Conservation (phyloP, 2,329 filamentous ascomycete species). For the Hypoxylon sp. region DNA sequence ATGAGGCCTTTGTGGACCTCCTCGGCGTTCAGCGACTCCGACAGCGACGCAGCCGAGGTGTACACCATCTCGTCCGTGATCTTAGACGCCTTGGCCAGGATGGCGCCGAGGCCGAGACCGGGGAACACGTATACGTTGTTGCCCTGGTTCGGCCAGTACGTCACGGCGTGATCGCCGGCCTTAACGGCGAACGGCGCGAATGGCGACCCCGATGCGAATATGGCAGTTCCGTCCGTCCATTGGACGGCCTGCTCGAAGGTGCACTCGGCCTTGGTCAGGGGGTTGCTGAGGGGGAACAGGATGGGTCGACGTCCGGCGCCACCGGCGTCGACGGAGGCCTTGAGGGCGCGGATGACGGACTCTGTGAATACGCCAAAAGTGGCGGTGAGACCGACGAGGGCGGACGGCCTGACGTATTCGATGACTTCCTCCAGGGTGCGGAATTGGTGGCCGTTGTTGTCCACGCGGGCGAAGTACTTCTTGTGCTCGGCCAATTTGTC, state of each 20-base stretch:
- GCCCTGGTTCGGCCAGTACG: constrained; percentile 83
- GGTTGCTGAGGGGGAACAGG: constrained; percentile 97
- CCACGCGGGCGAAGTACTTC: constrained; percentile 74
- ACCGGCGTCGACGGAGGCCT: constrained; percentile 71
- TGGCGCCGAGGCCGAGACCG: constrained; percentile 91
- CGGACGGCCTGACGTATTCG: constrained; percentile 93
- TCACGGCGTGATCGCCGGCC: constrained; percentile 68
- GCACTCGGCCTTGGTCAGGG: constrained; percentile 95
- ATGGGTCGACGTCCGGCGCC: constrained; percentile 82
- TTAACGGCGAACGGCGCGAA: constrained; percentile 81
- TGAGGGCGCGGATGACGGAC: constrained; percentile 78
- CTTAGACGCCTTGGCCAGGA: constrained; percentile 86
- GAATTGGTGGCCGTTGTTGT: constrained; percentile 76
- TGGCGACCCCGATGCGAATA: constrained; percentile 96
- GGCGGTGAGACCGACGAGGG: constrained; percentile 92
- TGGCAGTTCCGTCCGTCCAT: constrained; percentile 88
- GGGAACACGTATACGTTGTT: constrained; percentile 96
- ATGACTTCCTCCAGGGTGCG: constrained; percentile 89
- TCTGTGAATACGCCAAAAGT: constrained; percentile 96
- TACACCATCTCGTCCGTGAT: constrained; percentile 98
- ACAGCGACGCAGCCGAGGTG: constrained; percentile 85
- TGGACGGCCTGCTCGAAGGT: constrained; percentile 93
- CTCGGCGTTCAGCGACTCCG: constrained; percentile 80
- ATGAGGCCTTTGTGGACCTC: constrained; percentile 87
- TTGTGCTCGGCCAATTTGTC: constrained; percentile 94